Evolutionary conservation across 352 stramenopile species (phyloP).

Genomic region (Phytophthora sansomeana): DNA sequence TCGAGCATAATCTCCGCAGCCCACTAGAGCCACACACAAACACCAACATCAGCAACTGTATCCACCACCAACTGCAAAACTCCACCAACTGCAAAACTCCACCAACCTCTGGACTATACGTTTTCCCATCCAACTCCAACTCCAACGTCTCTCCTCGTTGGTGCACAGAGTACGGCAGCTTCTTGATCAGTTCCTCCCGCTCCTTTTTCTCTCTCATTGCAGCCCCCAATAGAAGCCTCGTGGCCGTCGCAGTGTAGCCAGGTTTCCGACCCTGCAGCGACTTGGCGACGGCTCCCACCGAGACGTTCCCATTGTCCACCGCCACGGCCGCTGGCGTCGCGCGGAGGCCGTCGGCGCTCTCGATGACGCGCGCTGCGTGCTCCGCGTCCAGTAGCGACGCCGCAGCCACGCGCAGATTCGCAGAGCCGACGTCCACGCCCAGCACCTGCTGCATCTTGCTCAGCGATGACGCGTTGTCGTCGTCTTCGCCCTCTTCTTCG

Average conservation of each 20-base stretch:
- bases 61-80: background rate
- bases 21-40: slow-evolving; percentile 43
- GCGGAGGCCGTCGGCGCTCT: slow-evolving; percentile 63
- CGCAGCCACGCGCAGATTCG: slow-evolving; percentile 57
- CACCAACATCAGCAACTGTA: slow-evolving; percentile 2
- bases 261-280: slow-evolving; percentile 62
- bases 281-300: slow-evolving; percentile 59
- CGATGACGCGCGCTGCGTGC: slow-evolving; percentile 50
- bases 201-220: slow-evolving; percentile 25
- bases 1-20: slow-evolving; percentile 68
- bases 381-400: slow-evolving; percentile 36
- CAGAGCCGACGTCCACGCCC: slow-evolving; percentile 63
- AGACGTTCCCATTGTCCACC: slow-evolving; percentile 64
- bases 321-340: slow-evolving; percentile 65
- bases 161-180: slow-evolving; percentile 51
- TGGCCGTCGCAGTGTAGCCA: slow-evolving; percentile 61
- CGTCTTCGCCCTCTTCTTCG: slow-evolving; percentile 44
- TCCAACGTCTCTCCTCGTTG: slow-evolving; percentile 30
- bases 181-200: slow-evolving; percentile 43
- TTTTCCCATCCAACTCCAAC: slow-evolving; percentile 60
- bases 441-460: slow-evolving; percentile 52
- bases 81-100: slow-evolving; percentile 23
- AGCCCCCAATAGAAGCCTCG: slow-evolving; percentile 55
- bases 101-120: slow-evolving; percentile 65
- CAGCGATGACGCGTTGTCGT: slow-evolving; percentile 11